A percentile compares a stretch with the other conserved stretches of the same genome.
Evolutionary conservation across 306 rosid species (phyloP).

Genomic region (Cucumis cinereus): DNA sequence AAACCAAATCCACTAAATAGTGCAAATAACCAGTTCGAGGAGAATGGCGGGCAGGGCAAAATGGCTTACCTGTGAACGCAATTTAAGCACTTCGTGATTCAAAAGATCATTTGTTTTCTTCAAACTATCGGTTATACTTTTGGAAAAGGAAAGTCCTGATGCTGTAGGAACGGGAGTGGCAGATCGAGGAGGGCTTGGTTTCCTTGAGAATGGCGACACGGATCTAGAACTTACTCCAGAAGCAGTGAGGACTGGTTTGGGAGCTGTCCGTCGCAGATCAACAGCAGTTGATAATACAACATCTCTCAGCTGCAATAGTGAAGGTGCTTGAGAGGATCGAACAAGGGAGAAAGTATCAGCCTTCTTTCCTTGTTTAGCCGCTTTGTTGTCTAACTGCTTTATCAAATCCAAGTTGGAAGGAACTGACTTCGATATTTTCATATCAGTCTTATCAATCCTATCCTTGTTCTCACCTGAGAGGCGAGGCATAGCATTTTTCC

Average conservation of each 20-base stretch:
- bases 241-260: slow-evolving; percentile 58
- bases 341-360: slow-evolving; percentile 72
- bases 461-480: slow-evolving; percentile 95
- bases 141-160: slow-evolving; percentile 87
- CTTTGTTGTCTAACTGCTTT: slow-evolving; percentile 89
- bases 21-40: neutral
- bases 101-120: slow-evolving; percentile 83
- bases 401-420: slow-evolving; percentile 90
- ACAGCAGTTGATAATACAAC: slow-evolving; percentile 58
- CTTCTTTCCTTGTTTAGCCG: slow-evolving; percentile 92
- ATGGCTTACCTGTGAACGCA: slow-evolving; percentile 61
- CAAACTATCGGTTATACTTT: slow-evolving; percentile 60
- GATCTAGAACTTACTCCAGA: slow-evolving; percentile 83
- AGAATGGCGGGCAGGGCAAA: neutral
- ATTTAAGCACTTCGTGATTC: slow-evolving; percentile 66
- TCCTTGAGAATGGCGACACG: slow-evolving; percentile 83
- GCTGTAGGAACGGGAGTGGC: slow-evolving; percentile 93
- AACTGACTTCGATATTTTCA: slow-evolving; percentile 53
- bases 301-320: slow-evolving; percentile 79
- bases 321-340: slow-evolving; percentile 64
- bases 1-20: neutral
- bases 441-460: slow-evolving; percentile 74
- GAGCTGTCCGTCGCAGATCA: slow-evolving; percentile 65
- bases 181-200: slow-evolving; percentile 91
- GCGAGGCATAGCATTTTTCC: slow-evolving; percentile 65